Evolutionary conservation across 495 filamentous ascomycete genomes (phyloP), one percentile per base, ranked within the genome.

Genomic region (Penicillium bialowiezense): DNA sequence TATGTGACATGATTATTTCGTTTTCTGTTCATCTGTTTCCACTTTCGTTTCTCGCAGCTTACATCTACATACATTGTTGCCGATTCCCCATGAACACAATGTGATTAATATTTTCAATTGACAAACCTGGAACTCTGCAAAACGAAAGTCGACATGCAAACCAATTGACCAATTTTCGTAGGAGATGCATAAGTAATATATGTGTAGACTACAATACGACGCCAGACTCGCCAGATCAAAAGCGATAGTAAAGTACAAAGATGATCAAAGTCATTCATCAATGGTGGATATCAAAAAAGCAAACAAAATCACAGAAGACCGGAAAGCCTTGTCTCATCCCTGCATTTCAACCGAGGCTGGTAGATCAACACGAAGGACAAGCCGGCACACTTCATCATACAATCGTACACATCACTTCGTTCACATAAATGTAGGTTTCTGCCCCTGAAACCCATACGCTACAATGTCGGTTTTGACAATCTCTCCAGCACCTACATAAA

Each of bases 401-500:
- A 32, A 52, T 51, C 41, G 20, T 39, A 37, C 36, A 48, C 36
- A n/a, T 48, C 26, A 40, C 35, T 40, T 33, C 35, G 29, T 52
- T 70, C 57, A 73, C 69, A 73, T 72, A 37, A 73, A 73, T 41
- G 62, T 65, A 31, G 72, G 72, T 48, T 72, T 74, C 20, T 65
- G 56, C n/a, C 72, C 71, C 41, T 73, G 71, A 46, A 74, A 73
- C 12, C 68, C 67, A 51, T 74, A 76, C 21, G 67, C 64, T 31
- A 70, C 67, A 33, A 76, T 71, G 48, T 76, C 64, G 6, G 64
- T 56, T 40, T 65, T 73, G 19, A 76, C 73, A n/a, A 76, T 62
- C 40, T 75, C 70, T 9, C 73, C 73, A 10, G 73, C 69, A 26
- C 67, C 73, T 45, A 76, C 69, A 54, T 75, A 74, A 8, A 67